These are phyloP conservation scores for Perkinsus chesapeaki DNA, from an alignment of 169 alveolate genomes.

Conservation along the genomic window DNA sequence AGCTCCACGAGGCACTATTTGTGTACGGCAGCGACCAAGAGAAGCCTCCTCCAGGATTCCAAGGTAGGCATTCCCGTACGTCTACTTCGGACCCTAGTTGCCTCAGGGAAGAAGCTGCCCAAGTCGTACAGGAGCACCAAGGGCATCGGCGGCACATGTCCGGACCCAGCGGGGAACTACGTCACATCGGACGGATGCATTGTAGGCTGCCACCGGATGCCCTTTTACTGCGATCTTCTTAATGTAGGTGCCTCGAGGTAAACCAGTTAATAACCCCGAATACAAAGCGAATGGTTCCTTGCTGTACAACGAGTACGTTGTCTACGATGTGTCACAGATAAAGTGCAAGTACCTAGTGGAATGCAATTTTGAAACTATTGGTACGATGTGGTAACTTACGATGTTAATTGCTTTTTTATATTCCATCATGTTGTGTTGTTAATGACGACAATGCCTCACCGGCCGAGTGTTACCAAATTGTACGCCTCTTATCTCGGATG, in stretches of 20 bases:
- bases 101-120: neutral
- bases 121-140: neutral
- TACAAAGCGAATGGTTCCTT: constrained; percentile 37
- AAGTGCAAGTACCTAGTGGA: neutral
- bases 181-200: neutral
- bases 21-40: neutral
- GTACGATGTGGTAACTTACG: neutral
- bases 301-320: constrained; percentile 62
- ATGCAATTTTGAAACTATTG: neutral
- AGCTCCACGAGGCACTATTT: neutral
- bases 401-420: neutral
- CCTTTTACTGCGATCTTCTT: neutral
- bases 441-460: neutral
- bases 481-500: no score
- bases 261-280: constrained; percentile 6
- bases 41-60: neutral
- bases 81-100: neutral
- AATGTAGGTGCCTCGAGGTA: neutral
- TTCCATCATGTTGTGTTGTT: neutral
- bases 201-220: neutral
- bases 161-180: neutral
- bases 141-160: neutral
- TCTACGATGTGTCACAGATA: constrained; percentile 40
- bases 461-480: no score
- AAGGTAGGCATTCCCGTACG: neutral